Evolutionary conservation across 2,329 filamentous ascomycete species (phyloP), one percentile per base, ranked within the genome.

Genomic region (Cercospora brassicicola): DNA sequence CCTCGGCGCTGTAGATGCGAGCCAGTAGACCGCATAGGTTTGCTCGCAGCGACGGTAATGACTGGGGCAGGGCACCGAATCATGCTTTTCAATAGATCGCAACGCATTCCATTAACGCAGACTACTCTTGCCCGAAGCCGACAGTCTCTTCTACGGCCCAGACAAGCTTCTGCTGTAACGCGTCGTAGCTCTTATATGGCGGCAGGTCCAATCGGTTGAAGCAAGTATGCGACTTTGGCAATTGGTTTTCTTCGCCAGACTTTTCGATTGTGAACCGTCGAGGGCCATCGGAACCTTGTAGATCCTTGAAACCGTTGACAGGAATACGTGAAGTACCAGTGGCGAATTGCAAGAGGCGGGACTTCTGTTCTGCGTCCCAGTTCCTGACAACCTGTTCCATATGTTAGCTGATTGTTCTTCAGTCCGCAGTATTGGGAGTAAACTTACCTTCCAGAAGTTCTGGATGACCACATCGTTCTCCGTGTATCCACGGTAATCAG

Each of bases 361-460:
- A 97, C 84, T 99, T 99, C 81, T 99, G 95, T 81, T 99, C 95
- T 30, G 95, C 93, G 79, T 99, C 95, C 95, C 95, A 99, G 69
- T 89, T 92, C 73, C 94, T 90, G 72, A 99, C 95, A 69, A 91
- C 94, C 81, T 82, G 67, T 64, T 59, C 42, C 15, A 10, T 30
- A 48, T 61, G 69, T 80, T 51, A 74, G 72, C 53, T 7, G 18
- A 59, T 23, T n/a, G 10, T 13, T 59, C 31, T 20, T 36, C 15
- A 9, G 13, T 26, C 39, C 7, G 13, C 56, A 36, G 36, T 11
- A 8, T 18, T 53, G 59, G 28, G 28, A 31, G 59, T 39, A 59
- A 69, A 30, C 79, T 73, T 67, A 88, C 85, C 85, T 97, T 94
- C 95, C 95, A 99, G 87, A 99, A 99, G 84, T 96, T 94, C 80